These are phyloP conservation scores for Amoebophrya sp. DNA, from an alignment of 169 alveolate genomes.

Conservation along the genomic window DNA sequence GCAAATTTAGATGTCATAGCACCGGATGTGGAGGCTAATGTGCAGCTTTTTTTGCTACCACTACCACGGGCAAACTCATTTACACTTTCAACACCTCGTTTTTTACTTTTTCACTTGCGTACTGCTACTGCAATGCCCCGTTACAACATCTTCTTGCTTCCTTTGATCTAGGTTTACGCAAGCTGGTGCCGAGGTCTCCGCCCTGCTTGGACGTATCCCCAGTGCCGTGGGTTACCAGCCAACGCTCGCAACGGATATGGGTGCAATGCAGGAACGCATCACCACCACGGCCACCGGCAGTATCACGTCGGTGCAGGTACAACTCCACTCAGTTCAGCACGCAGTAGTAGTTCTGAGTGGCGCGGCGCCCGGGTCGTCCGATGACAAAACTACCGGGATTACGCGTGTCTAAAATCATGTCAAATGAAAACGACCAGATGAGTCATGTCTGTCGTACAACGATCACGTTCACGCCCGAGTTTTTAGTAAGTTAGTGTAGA, in stretches of 20 bases:
- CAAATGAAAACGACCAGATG: background rate
- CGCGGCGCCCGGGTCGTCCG: background rate
- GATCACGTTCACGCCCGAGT: no score
- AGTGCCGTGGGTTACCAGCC: conserved; percentile 98
- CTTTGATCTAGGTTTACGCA: conserved; percentile 82
- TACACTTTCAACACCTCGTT: no score
- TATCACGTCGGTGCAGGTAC: conserved; percentile 88
- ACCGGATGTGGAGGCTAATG: no score
- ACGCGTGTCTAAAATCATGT: background rate
- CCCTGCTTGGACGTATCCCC: conserved; percentile 92
- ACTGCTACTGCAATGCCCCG: no score
- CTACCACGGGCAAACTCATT: no score
- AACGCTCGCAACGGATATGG: conserved; percentile 96
- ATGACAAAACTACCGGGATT: background rate
- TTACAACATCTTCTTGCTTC: no score
- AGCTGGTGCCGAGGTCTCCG: conserved; percentile 96
- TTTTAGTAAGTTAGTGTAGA: no score
- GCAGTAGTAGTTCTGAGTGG: background rate
- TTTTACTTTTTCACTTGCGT: no score
- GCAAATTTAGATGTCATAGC: no score
- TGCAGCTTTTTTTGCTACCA: no score
- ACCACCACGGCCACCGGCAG: conserved; percentile 96
- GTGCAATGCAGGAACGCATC: conserved; percentile 90
- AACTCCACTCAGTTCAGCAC: background rate
- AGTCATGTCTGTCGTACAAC: no score